Percentiles rank a stretch among this genome's conserved stretches.
Evolutionary conservation across 257 asterid species (phyloP).

Genomic region (Euphrasia confusa): DNA sequence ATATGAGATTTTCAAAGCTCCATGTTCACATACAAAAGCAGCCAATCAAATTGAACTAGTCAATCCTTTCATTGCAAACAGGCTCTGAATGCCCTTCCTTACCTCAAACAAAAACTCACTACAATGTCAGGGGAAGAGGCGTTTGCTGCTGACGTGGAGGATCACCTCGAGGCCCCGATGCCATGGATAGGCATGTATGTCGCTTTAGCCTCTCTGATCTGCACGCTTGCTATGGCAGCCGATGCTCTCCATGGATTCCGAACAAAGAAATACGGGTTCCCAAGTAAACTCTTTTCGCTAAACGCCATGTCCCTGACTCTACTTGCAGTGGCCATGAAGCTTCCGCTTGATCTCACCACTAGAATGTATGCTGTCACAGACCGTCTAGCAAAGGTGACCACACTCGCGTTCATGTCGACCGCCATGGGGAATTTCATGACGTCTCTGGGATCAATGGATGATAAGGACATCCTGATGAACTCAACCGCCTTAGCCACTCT

Average conservation of each 20-base stretch:
- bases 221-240: conserved; percentile 36
- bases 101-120: conserved; percentile 18
- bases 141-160: conserved; percentile 25
- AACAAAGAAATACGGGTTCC: conserved; percentile 34
- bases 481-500: conserved; percentile 34
- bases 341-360: conserved; percentile 34
- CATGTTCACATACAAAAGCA: not conserved
- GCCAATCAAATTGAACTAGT: conserved; percentile 7
- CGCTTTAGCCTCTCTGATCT: conserved; percentile 34
- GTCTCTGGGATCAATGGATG: conserved; percentile 34
- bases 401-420: conserved; percentile 33
- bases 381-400: conserved; percentile 36
- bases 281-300: conserved; percentile 28
- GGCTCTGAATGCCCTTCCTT: conserved; percentile 5
- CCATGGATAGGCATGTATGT: conserved; percentile 46
- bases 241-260: conserved; percentile 29
- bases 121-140: conserved; percentile 23
- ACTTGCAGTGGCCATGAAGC: conserved; percentile 35
- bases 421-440: conserved; percentile 35
- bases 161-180: conserved; percentile 35
- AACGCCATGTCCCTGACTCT: conserved; percentile 33
- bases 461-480: conserved; percentile 28
- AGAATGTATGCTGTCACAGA: conserved; percentile 30
- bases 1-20: not conserved
- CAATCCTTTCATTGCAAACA: not conserved